Conservation (phyloP, 2,329 filamentous ascomycete species). For the Lecanicillium sp. region DNA sequence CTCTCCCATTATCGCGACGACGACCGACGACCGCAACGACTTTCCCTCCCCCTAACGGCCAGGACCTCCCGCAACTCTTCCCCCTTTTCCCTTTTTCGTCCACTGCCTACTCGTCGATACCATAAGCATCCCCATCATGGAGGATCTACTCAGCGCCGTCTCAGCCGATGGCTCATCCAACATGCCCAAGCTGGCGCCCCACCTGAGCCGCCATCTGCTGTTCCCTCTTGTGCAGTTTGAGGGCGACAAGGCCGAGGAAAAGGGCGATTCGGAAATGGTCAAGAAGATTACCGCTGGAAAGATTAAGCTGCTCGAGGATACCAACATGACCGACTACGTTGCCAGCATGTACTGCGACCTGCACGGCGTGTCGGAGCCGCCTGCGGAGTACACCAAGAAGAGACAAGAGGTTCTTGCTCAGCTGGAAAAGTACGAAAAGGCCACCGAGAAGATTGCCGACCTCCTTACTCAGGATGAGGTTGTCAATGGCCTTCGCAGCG, state of each 20-base stretch:
- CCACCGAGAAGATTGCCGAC: constrained; percentile 81
- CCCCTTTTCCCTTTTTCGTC: constrained; percentile 9
- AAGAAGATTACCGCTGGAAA: constrained; percentile 76
- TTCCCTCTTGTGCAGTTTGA: constrained; percentile 94
- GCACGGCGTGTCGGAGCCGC: constrained; percentile 67
- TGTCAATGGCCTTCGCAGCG: constrained; percentile 80
- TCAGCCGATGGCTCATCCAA: constrained; percentile 65
- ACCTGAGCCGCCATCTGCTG: constrained; percentile 92
- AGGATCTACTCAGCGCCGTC: constrained; percentile 41
- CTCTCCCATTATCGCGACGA: constrained; percentile 8
- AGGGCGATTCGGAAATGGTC: constrained; percentile 47
- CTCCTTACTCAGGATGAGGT: constrained; percentile 84
- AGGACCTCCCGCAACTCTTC: constrained; percentile 1
- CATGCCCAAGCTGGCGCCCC: constrained; percentile 78
- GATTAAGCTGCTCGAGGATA: constrained; percentile 89
- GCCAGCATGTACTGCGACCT: constrained; percentile 87
- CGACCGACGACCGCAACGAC: background rate
- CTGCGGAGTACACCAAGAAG: constrained; percentile 82
- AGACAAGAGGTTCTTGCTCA: constrained; percentile 78
- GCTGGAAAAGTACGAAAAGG: constrained; percentile 76
- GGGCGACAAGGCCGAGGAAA: constrained; percentile 72
- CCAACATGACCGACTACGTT: constrained; percentile 98
- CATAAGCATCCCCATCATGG: constrained; percentile 22
- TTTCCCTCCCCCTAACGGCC: background rate
- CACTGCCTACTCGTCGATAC: constrained; percentile 4